Evolutionary conservation across 2,329 filamentous ascomycete genomes (phyloP).

Genomic region (Pestalotiopsis sp.): DNA sequence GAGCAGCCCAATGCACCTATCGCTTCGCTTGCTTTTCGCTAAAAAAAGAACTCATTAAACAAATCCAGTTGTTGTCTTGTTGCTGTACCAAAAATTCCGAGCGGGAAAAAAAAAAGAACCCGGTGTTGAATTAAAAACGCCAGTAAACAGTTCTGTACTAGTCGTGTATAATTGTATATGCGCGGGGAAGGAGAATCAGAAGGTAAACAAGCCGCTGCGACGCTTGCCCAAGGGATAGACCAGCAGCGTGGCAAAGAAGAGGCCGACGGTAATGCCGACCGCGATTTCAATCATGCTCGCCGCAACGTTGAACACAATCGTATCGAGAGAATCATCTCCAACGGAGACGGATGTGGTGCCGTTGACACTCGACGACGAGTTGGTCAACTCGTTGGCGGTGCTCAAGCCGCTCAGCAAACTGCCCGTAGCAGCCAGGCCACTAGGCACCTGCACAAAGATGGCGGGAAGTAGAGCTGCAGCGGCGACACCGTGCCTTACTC

Average conservation of each 20-base stretch:
- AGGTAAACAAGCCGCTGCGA: conserved; percentile 50
- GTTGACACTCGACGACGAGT: conserved; percentile 26
- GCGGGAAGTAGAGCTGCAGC: conserved; percentile 47
- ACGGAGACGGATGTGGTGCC: conserved; percentile 3
- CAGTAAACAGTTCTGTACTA: conserved; percentile 1
- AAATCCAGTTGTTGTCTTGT: not conserved
- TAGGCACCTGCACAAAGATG: conserved; percentile 49
- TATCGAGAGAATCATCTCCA: not conserved
- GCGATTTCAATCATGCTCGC: conserved; percentile 61
- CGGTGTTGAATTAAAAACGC: not conserved
- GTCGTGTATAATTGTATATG: not conserved
- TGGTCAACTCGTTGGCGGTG: conserved; percentile 43
- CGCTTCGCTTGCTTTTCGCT: conserved; percentile 6
- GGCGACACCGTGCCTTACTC: conserved; percentile 51
- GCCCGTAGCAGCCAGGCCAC: conserved; percentile 46
- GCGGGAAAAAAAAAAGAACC: not conserved
- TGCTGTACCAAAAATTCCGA: not conserved
- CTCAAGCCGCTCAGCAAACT: conserved; percentile 45
- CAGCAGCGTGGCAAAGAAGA: conserved; percentile 56
- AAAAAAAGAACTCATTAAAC: not conserved
- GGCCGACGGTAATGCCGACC: conserved; percentile 61
- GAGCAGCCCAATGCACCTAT: conserved; percentile 5
- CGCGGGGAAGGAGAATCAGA: conserved; percentile 7
- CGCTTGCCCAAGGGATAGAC: conserved; percentile 59
- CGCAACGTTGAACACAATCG: conserved; percentile 47